These are phyloP conservation scores for Globisporangium spinosum DNA, from an alignment of 352 stramenopile genomes.

Conservation along the genomic window DNA sequence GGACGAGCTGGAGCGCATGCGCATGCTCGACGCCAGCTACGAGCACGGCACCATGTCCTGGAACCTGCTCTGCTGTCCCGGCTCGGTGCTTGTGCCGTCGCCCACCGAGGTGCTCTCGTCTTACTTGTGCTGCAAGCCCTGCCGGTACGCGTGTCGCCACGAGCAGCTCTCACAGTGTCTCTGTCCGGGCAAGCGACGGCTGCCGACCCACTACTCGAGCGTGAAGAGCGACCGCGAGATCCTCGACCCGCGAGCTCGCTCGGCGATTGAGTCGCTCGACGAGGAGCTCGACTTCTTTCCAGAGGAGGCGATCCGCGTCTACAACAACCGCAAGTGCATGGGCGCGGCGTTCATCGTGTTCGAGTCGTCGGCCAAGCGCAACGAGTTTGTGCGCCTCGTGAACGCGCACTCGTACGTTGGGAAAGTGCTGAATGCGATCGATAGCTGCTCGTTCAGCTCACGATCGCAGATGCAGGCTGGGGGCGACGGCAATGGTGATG, in stretches of 20 bases:
- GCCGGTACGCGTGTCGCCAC: slow-evolving; percentile 47
- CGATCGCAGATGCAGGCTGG: slow-evolving; percentile 12
- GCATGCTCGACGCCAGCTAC: slow-evolving; percentile 48
- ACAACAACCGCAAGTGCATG: slow-evolving; percentile 50
- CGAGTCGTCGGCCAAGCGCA: slow-evolving; percentile 49
- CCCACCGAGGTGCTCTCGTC: slow-evolving; percentile 36
- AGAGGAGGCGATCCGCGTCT: slow-evolving; percentile 58
- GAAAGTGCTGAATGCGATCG: slow-evolving; percentile 32
- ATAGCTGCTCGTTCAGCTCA: slow-evolving; percentile 30
- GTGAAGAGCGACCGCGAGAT: slow-evolving; percentile 31
- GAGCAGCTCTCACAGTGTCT: slow-evolving; percentile 30
- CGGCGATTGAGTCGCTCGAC: slow-evolving; percentile 34
- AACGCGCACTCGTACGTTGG: slow-evolving; percentile 38
- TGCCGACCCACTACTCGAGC: slow-evolving; percentile 25
- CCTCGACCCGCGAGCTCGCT: slow-evolving; percentile 18
- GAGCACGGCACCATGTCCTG: slow-evolving; percentile 56
- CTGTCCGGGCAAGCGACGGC: slow-evolving; percentile 24
- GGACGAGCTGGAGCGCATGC: slow-evolving; percentile 52
- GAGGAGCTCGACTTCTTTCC: slow-evolving; percentile 76
- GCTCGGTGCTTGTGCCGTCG: slow-evolving; percentile 47
- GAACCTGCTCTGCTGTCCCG: slow-evolving; percentile 64
- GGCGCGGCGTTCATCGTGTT: slow-evolving; percentile 77
- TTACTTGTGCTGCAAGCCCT: slow-evolving; percentile 55
- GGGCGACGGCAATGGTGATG: neutral
- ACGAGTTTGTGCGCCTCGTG: slow-evolving; percentile 54